phyloP scores from a whole-genome alignment of 164 flowering plant genomes.

The Sedum album region DNA sequence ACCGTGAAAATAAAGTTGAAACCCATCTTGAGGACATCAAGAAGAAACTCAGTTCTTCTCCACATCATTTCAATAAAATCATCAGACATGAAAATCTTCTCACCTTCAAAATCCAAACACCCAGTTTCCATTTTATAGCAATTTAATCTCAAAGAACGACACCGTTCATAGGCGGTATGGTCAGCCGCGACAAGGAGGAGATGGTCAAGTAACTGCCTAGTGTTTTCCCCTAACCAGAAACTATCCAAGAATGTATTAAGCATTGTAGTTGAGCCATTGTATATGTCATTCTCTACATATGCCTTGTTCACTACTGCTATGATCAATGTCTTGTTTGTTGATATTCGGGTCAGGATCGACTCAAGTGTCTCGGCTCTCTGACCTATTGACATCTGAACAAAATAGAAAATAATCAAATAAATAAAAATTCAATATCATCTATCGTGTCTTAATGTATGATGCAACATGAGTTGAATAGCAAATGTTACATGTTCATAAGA shows the following conservation, averaged over 20 bases:
- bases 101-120: conserved; percentile 48
- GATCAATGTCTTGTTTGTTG: conserved; percentile 51
- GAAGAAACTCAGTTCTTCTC: conserved; percentile 53
- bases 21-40: too few species aligned
- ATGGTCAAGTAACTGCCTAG: conserved; percentile 34
- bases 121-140: conserved; percentile 49
- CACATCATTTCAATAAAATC: too few species aligned
- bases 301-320: too few species aligned
- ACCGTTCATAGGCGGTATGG: conserved; percentile 45
- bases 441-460: too few species aligned
- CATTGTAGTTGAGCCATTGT: too few species aligned
- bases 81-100: too few species aligned
- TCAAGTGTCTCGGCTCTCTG: not conserved
- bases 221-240: conserved; percentile 59
- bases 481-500: not conserved
- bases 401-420: not conserved
- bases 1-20: conserved; percentile 81
- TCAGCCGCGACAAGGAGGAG: conserved; percentile 56
- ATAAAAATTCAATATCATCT: too few species aligned
- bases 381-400: not conserved
- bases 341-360: not conserved
- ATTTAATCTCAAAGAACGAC: conserved; percentile 36
- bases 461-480: too few species aligned
- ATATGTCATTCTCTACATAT: too few species aligned
- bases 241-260: too few species aligned